Evolutionary conservation across 23 red algal genomes (phyloP).

Genomic region (Gracilaria vermiculophylla): DNA sequence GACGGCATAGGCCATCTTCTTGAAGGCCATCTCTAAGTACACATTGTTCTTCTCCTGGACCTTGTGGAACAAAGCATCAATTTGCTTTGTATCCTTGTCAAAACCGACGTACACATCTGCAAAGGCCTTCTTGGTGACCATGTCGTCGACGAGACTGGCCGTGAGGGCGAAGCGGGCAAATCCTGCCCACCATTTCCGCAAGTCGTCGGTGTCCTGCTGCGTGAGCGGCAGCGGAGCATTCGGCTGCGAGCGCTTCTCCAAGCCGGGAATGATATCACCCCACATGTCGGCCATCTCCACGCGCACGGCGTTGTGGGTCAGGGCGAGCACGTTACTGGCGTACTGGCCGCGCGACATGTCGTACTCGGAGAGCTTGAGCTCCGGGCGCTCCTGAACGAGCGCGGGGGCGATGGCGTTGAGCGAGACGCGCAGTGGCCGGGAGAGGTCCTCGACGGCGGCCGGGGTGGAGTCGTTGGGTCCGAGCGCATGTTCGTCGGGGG

Average conservation of each 20-base stretch:
- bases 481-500: constrained; percentile 23
- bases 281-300: constrained; percentile 75
- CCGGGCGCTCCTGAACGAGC: constrained; percentile 37
- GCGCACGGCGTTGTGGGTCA: constrained; percentile 64
- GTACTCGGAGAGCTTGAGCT: constrained; percentile 44
- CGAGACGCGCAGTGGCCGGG: constrained; percentile 27
- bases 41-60: constrained; percentile 73
- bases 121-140: constrained; percentile 69
- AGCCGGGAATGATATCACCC: constrained; percentile 54
- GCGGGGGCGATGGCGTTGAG: constrained; percentile 40
- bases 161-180: constrained; percentile 68
- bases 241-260: constrained; percentile 17
- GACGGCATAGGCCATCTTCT: constrained; percentile 67
- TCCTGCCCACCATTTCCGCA: constrained; percentile 51
- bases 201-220: constrained; percentile 40
- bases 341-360: constrained; percentile 51
- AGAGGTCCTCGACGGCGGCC: constrained; percentile 4
- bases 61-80: constrained; percentile 54
- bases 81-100: constrained; percentile 58
- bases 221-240: constrained; percentile 17
- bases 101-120: constrained; percentile 65
- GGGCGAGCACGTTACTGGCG: constrained; percentile 54
- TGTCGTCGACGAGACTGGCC: constrained; percentile 59
- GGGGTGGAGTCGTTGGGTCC: constrained; percentile 55
- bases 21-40: constrained; percentile 47